Percentiles rank a stretch among this genome's conserved stretches.
phyloP scores from a whole-genome alignment of 768 basidiomycete species.

The Pleurotus salmoneostramineus region DNA sequence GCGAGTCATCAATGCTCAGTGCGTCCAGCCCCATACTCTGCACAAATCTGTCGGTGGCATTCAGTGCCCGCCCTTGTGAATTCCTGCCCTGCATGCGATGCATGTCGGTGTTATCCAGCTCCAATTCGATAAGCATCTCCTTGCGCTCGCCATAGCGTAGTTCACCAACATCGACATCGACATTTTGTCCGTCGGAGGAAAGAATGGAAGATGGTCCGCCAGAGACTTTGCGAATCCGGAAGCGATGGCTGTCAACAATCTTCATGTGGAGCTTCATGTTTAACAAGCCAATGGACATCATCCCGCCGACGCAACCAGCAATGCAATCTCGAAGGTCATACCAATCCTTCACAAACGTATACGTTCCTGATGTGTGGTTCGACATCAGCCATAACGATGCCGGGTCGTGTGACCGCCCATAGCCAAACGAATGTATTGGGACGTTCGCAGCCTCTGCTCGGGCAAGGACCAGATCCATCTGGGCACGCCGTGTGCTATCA shows the following conservation, averaged over 20 bases:
- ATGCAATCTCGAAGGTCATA: constrained; percentile 91
- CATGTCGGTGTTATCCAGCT: constrained; percentile 77
- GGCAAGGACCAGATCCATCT: constrained; percentile 98
- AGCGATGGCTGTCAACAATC: constrained; percentile 85
- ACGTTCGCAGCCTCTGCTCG: constrained; percentile 95
- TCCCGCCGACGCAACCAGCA: constrained; percentile 92
- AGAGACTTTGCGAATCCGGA: constrained; percentile 92
- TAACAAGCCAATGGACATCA: constrained; percentile 92
- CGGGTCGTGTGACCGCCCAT: constrained; percentile 95
- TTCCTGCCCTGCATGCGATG: constrained; percentile 29
- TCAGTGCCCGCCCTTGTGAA: constrained; percentile 39
- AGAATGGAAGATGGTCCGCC: constrained; percentile 87
- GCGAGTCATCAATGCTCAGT: constrained; percentile 64
- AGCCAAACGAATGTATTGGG: constrained; percentile 96
- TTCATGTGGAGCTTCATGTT: constrained; percentile 96
- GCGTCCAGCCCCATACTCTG: constrained; percentile 81
- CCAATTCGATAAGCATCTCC: constrained; percentile 96
- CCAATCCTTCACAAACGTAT: constrained; percentile 98
- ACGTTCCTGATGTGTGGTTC: constrained; percentile 95
- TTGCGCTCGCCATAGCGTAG: constrained; percentile 94
- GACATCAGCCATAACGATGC: constrained; percentile 98
- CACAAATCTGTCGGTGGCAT: constrained; percentile 88
- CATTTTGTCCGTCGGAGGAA: constrained; percentile 88
- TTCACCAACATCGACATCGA: constrained; percentile 94
- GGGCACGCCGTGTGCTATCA: constrained; percentile 88